Conservation (phyloP, 1,284 basidiomycete genomes). For the Tremellales sp. region DNA sequence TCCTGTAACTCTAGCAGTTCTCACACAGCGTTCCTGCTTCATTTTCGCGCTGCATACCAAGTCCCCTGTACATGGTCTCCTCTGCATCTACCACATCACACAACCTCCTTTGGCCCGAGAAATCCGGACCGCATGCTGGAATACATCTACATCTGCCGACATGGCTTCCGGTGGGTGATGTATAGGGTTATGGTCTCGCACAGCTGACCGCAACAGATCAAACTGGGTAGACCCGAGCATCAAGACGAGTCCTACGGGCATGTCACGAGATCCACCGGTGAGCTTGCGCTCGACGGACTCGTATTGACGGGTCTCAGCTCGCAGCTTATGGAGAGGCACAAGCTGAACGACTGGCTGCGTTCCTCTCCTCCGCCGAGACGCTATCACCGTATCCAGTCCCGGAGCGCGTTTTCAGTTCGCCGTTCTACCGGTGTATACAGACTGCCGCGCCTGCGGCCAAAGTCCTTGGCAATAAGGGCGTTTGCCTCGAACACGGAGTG, state of each 20-base stretch:
- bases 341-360: slow-evolving; percentile 34
- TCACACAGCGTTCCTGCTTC: no score
- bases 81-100: not conserved
- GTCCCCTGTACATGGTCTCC: not conserved
- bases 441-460: slow-evolving; percentile 48
- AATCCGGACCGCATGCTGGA: slow-evolving; percentile 43
- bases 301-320: slow-evolving; percentile 24
- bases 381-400: slow-evolving; percentile 34
- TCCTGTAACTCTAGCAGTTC: no score
- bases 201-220: slow-evolving; percentile 14
- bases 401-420: slow-evolving; percentile 38
- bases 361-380: slow-evolving; percentile 24
- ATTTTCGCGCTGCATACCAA: no score
- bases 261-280: slow-evolving; percentile 52
- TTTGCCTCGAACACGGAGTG: slow-evolving; percentile 51
- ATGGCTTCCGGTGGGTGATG: slow-evolving; percentile 48
- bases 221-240: slow-evolving; percentile 45
- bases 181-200: not conserved
- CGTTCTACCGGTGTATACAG: slow-evolving; percentile 54
- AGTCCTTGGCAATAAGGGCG: slow-evolving; percentile 28
- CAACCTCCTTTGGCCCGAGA: not conserved
- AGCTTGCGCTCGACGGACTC: slow-evolving; percentile 6
- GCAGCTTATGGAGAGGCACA: slow-evolving; percentile 50
- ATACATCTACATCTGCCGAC: slow-evolving; percentile 52
- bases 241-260: slow-evolving; percentile 48